These are phyloP conservation scores for Leishmania turanica DNA, from an alignment of 208 protist genomes.

Conservation along the genomic window DNA sequence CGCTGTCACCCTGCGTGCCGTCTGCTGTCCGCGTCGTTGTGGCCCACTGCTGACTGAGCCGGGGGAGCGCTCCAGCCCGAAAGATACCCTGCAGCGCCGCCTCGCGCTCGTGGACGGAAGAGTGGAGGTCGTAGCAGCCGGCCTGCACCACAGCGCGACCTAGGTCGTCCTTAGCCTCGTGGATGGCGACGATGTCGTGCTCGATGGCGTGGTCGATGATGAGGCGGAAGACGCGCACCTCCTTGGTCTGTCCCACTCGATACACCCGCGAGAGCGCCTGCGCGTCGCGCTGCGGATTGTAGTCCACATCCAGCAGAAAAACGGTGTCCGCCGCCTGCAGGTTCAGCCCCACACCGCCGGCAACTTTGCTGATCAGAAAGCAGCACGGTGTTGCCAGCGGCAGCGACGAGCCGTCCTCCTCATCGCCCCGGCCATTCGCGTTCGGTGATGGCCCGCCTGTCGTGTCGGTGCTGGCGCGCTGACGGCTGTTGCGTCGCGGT, in stretches of 20 bases:
- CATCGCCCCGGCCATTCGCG: neutral
- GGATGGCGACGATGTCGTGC: constrained; percentile 35
- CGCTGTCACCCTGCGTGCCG: neutral
- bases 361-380: constrained; percentile 96
- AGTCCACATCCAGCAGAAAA: constrained; percentile 97
- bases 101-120: constrained; percentile 46
- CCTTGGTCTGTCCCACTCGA: constrained; percentile 95
- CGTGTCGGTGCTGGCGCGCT: no score
- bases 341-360: constrained; percentile 97
- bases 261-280: constrained; percentile 97
- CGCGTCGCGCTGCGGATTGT: constrained; percentile 95
- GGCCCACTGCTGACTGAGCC: constrained; percentile 21
- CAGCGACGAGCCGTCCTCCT: neutral
- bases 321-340: constrained; percentile 96
- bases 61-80: constrained; percentile 12
- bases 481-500: no score
- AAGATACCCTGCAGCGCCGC: constrained; percentile 41
- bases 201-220: constrained; percentile 59
- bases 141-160: constrained; percentile 52
- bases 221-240: constrained; percentile 94
- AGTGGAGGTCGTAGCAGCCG: constrained; percentile 46
- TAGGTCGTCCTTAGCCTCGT: constrained; percentile 48
- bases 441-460: no score
- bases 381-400: constrained; percentile 29
- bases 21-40: neutral